Evolutionary conservation across 202 grass and related monocot genomes (phyloP).

Genomic region (Zoysia matrella): DNA sequence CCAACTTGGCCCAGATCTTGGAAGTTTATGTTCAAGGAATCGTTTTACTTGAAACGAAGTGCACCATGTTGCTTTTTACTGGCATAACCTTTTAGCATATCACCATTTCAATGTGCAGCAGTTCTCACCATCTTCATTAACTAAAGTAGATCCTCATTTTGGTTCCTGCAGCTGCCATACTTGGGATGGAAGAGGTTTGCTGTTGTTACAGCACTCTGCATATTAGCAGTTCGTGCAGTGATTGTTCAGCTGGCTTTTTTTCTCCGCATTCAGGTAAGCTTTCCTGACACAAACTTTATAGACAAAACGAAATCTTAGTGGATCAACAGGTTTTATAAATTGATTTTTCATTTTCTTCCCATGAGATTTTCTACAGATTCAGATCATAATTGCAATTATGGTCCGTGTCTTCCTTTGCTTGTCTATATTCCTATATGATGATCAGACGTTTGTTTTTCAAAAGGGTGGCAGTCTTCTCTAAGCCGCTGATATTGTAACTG

Average conservation of each 20-base stretch:
- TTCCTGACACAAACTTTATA: background rate
- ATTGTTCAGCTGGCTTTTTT: conserved; percentile 97
- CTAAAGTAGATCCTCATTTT: conserved; percentile 41
- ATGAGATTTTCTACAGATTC: too few relatives aligned
- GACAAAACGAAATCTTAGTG: conserved; percentile 20
- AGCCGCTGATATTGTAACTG: too few relatives aligned
- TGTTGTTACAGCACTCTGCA: conserved; percentile 91
- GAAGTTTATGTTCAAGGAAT: background rate
- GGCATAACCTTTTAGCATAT: conserved; percentile 20
- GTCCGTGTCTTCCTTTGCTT: too few relatives aligned
- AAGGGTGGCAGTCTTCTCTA: too few relatives aligned
- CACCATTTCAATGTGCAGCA: background rate
- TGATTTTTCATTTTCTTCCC: background rate
- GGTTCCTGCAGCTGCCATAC: conserved; percentile 63
- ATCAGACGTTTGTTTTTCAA: too few relatives aligned
- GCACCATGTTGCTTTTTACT: background rate
- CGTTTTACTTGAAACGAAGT: background rate
- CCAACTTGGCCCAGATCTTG: background rate
- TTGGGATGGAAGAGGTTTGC: conserved; percentile 97
- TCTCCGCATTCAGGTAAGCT: conserved; percentile 81
- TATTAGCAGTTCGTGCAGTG: conserved; percentile 87
- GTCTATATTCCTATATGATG: too few relatives aligned
- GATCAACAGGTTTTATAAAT: background rate
- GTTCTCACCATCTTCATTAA: background rate
- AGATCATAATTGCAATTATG: too few relatives aligned